Base-by-base conservation (phyloP, 768 basidiomycete species). In the Leccinum subgranulosum region DNA sequence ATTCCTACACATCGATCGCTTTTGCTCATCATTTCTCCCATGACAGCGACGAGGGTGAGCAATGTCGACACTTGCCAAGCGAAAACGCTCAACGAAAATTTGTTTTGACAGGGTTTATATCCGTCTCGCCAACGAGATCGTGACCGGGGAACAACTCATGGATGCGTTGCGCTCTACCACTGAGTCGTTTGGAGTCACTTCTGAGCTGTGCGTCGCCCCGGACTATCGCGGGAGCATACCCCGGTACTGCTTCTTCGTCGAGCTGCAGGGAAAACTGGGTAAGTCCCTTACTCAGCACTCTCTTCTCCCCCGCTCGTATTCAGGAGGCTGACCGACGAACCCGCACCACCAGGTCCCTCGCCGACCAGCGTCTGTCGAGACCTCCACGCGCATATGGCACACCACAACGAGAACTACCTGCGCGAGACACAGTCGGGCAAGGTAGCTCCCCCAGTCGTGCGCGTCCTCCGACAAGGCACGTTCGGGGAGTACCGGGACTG, bases 101-200 rank as follows among this genome's bases (percentile, higher is more conserved):
- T n/a, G n/a, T n/a, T 28, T 14, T 33, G 34, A 2, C 31, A 63
- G 68, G 9, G 55, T 56, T 7, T 36, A 45, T 25, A 63, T 69
- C 6, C 66, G 65, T 48, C 56, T 69, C 8, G 65, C 60, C 17
- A 63, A 56, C 53, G 67, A 69, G 34, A 65, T 45, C n/a, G 64
- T 64, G 21, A 62, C 69, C 0, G 69, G 64, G 11, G 59, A 62
- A 9, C 61, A 69, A 49, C 63, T 67, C 51, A 39, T 54, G 34
- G 51, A 57, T 10, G 65, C 65, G 8, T 46, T 69, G 17, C 1
- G 48, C 3, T 56, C 67, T 19, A 57, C 51, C 1, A 58, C 64
- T 1, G 52, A 59, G 17, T 60, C 57, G 1, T 54, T 71, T 3
- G 67, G 69, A 0, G 43, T 48, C 9, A 49, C 69, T 43, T 71